A percentile compares a stretch with the other conserved stretches of the same genome.
These are phyloP conservation scores for Daedaleopsis sinensis DNA, from an alignment of 768 basidiomycete species.

Conservation along the genomic window DNA sequence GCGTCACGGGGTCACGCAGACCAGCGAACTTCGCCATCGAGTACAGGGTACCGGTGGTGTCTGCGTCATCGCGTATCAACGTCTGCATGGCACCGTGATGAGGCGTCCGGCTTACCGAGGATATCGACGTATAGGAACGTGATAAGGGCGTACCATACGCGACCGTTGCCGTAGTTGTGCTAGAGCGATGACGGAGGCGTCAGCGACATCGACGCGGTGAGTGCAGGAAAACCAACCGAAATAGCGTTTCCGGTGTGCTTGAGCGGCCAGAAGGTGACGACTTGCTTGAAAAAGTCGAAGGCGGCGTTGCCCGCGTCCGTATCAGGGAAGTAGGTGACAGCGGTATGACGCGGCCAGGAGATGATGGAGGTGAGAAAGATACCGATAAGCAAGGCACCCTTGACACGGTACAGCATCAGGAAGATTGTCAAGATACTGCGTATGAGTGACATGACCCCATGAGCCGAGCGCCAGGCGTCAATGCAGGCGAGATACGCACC, in stretches of 20 bases:
- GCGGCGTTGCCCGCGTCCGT: conserved; percentile 65
- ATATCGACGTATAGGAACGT: conserved; percentile 93
- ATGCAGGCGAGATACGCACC: conserved; percentile 44
- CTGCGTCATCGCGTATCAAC: conserved; percentile 19
- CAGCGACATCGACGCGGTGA: neutral
- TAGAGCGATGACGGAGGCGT: neutral
- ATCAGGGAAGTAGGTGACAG: conserved; percentile 83
- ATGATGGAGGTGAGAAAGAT: conserved; percentile 85
- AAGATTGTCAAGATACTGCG: conserved; percentile 72
- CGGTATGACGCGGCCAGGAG: conserved; percentile 84
- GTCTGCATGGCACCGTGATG: conserved; percentile 50
- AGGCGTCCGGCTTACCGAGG: conserved; percentile 51
- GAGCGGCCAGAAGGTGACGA: conserved; percentile 74
- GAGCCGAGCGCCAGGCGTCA: neutral
- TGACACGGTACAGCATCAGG: conserved; percentile 83
- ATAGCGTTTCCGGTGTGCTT: conserved; percentile 64
- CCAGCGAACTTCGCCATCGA: conserved; percentile 92
- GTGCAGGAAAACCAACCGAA: conserved; percentile 49
- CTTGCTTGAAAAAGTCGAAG: conserved; percentile 85
- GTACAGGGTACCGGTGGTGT: conserved; percentile 73
- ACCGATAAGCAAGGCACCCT: conserved; percentile 81
- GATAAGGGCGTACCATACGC: conserved; percentile 84
- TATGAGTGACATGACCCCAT: neutral
- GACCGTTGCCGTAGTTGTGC: conserved; percentile 54
- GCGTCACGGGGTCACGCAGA: conserved; percentile 80